phyloP scores from a whole-genome alignment of 192 early-diverging fungal genomes.

The Coemansia sp. region DNA sequence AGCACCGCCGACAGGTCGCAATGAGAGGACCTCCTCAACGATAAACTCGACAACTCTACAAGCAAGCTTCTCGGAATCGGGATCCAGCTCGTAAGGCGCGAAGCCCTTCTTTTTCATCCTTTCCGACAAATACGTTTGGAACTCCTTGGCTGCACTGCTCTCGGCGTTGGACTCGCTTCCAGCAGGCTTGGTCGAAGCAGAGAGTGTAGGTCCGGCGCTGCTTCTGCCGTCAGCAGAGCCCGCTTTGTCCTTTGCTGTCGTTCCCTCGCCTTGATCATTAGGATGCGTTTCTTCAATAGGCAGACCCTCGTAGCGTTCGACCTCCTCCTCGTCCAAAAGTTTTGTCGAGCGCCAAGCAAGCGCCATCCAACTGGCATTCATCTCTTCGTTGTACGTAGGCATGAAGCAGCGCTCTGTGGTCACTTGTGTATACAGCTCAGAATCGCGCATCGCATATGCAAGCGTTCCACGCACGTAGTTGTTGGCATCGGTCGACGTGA shows the following conservation, averaged over 20 bases:
- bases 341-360: conserved; percentile 53
- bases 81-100: conserved; percentile 42
- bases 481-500: conserved; percentile 66
- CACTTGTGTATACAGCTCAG: conserved; percentile 68
- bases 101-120: conserved; percentile 37
- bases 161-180: conserved; percentile 4
- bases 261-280: not conserved
- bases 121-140: conserved; percentile 31
- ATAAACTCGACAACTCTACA: conserved; percentile 52
- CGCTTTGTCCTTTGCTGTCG: conserved; percentile 10
- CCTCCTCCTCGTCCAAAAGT: conserved; percentile 48
- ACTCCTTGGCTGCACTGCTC: conserved; percentile 4
- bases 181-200: not conserved
- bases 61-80: conserved; percentile 45
- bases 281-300: conserved; percentile 13
- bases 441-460: conserved; percentile 63
- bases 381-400: conserved; percentile 65
- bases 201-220: not conserved
- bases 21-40: conserved; percentile 42
- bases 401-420: conserved; percentile 66
- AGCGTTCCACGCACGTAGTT: conserved; percentile 68
- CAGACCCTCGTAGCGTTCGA: conserved; percentile 35
- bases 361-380: conserved; percentile 64
- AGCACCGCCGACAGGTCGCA: conserved; percentile 26
- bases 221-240: not conserved